Conservation (phyloP, 441 rosid genomes). For the Erodium trifolium region DNA sequence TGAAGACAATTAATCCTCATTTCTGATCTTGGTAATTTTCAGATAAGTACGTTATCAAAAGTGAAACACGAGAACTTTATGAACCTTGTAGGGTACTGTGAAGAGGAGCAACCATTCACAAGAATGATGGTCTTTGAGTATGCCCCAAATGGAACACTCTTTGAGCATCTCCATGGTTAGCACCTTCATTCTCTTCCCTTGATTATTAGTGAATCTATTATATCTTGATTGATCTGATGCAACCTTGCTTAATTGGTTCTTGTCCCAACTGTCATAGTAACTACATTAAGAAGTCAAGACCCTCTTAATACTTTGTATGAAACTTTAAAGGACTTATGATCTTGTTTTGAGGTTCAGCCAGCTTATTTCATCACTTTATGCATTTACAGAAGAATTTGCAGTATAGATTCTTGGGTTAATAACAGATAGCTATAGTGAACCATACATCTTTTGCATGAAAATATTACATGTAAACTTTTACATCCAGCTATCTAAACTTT, state of each 20-base stretch:
- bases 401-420: too few species aligned
- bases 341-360: not conserved
- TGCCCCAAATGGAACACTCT: conserved; percentile 90
- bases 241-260: too few species aligned
- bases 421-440: too few species aligned
- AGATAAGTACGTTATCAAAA: conserved; percentile 70
- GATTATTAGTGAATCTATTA: not conserved
- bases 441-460: too few species aligned
- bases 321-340: too few species aligned
- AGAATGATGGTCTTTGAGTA: conserved; percentile 94
- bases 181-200: conserved; percentile 11
- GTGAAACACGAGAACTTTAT: conserved; percentile 88
- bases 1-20: not conserved
- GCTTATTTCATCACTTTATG: too few species aligned
- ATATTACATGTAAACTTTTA: too few species aligned
- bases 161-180: conserved; percentile 91
- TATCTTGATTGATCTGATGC: not conserved
- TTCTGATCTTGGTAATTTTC: conserved; percentile 22
- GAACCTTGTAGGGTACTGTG: conserved; percentile 80
- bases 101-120: conserved; percentile 70
- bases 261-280: too few species aligned
- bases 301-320: too few species aligned
- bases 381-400: too few species aligned
- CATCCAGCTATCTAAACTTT: too few species aligned
- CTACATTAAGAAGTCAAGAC: too few species aligned